Percentiles rank a stretch among this genome's conserved stretches.
Conservation (phyloP, 164 flowering plant genomes). For the Umbellularia californica region DNA sequence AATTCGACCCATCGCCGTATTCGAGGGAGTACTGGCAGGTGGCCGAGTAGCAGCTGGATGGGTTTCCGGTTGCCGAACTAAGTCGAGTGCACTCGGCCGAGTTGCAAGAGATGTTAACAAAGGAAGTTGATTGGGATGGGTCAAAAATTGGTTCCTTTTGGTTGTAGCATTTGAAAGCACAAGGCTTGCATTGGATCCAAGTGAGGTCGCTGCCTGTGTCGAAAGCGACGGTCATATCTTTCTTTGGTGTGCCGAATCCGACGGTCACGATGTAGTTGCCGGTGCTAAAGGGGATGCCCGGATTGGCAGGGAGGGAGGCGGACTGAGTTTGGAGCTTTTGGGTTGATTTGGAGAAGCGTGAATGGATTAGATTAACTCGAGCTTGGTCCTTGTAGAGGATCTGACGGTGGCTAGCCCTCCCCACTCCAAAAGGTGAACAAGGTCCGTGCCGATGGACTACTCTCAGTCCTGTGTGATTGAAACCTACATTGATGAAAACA, state of each 20-base stretch:
- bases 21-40: constrained; percentile 43
- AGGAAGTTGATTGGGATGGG: constrained; percentile 35
- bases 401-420: constrained; percentile 17
- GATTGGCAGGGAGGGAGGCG: constrained; percentile 25
- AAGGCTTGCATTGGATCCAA: constrained; percentile 10
- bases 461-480: constrained; percentile 7
- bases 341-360: constrained; percentile 1
- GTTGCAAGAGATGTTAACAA: constrained; percentile 34
- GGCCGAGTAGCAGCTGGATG: constrained; percentile 22
- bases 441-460: constrained; percentile 54
- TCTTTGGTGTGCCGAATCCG: constrained; percentile 65
- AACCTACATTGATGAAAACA: not conserved
- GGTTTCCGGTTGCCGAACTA: constrained; percentile 20
- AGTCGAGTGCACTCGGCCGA: constrained; percentile 20
- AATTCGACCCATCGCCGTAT: constrained; percentile 49
- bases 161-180: not conserved
- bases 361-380: constrained; percentile 39
- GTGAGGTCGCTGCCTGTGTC: constrained; percentile 10
- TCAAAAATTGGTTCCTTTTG: constrained; percentile 23
- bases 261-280: constrained; percentile 58
- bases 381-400: constrained; percentile 39
- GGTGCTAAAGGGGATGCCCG: constrained; percentile 36
- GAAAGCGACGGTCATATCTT: constrained; percentile 11
- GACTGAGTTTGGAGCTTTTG: constrained; percentile 2
- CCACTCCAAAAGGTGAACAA: constrained; percentile 25